Evolutionary conservation across 345 rosid species (phyloP).

Genomic region (Cochlearia excelsa): DNA sequence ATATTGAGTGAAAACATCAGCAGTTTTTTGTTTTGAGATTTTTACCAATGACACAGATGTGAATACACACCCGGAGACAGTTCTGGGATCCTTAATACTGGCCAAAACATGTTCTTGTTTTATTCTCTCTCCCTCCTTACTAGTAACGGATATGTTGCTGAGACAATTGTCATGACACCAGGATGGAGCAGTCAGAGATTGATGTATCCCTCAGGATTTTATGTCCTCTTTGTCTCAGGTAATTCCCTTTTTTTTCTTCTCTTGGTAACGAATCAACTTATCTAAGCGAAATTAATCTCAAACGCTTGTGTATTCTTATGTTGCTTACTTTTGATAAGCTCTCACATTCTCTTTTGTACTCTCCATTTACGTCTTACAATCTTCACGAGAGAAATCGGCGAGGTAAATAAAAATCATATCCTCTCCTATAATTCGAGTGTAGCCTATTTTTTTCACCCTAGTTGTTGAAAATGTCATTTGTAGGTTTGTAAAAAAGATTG

Average conservation of each 20-base stretch:
- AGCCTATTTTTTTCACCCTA: not conserved
- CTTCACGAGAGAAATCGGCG: constrained; percentile 78
- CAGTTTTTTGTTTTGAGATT: too few species aligned
- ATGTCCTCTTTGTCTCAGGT: constrained; percentile 92
- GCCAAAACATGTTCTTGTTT: constrained; percentile 89
- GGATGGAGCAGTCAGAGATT: constrained; percentile 94
- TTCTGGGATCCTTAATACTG: constrained; percentile 88
- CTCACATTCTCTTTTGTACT: constrained; percentile 76
- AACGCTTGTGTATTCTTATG: not conserved
- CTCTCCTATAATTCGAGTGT: not conserved
- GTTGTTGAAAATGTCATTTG: constrained; percentile 12
- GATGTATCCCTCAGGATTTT: constrained; percentile 87
- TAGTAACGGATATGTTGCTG: not conserved
- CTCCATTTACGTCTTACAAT: constrained; percentile 83
- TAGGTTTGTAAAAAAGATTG: constrained; percentile 88
- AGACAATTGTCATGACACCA: constrained; percentile 35
- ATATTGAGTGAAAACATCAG: too few species aligned
- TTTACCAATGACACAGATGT: constrained; percentile 48
- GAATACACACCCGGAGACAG: constrained; percentile 65
- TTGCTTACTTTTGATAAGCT: constrained; percentile 49
- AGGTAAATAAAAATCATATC: constrained; percentile 43
- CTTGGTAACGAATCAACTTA: not conserved
- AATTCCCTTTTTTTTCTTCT: not conserved
- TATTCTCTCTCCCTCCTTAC: too few species aligned
- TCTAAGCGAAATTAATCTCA: not conserved